phyloP scores from a whole-genome alignment of 768 basidiomycete genomes.

The Trametes cubensis region DNA sequence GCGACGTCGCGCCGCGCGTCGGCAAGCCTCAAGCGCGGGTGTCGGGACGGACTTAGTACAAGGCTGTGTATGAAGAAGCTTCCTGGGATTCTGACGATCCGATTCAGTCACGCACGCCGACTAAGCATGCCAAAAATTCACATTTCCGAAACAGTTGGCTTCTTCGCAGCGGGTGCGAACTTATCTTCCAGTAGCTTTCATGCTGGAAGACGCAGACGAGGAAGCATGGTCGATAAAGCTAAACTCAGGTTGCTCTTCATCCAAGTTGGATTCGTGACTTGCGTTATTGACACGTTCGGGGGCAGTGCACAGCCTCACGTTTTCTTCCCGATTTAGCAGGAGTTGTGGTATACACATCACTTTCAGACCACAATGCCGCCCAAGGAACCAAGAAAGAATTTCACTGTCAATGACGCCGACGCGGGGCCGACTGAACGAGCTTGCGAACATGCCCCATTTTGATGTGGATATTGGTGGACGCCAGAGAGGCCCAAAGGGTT shows the following conservation, averaged over 20 bases:
- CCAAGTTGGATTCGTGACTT: too few species aligned
- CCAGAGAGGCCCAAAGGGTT: too few species aligned
- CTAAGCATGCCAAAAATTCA: background rate
- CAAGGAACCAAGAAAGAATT: background rate
- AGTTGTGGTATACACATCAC: slow-evolving; percentile 9
- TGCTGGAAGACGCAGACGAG: background rate
- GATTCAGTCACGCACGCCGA: slow-evolving; percentile 3
- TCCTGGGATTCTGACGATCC: slow-evolving; percentile 18
- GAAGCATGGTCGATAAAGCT: background rate
- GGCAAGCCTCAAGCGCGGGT: background rate
- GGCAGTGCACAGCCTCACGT: slow-evolving; percentile 11
- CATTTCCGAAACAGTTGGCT: background rate
- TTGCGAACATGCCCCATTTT: too few species aligned
- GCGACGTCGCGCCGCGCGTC: background rate
- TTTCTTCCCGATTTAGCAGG: slow-evolving; percentile 5
- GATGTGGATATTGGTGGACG: too few species aligned
- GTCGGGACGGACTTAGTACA: background rate
- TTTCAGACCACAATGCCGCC: slow-evolving; percentile 13
- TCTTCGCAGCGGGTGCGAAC: background rate
- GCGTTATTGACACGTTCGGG: background rate
- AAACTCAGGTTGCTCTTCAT: too few species aligned
- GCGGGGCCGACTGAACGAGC: too few species aligned
- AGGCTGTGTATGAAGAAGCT: slow-evolving; percentile 19
- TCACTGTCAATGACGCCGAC: too few species aligned
- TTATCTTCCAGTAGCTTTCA: background rate